These are phyloP conservation scores for Zymoseptoria passerinii DNA, from an alignment of 2,329 filamentous ascomycete genomes.

Conservation along the genomic window DNA sequence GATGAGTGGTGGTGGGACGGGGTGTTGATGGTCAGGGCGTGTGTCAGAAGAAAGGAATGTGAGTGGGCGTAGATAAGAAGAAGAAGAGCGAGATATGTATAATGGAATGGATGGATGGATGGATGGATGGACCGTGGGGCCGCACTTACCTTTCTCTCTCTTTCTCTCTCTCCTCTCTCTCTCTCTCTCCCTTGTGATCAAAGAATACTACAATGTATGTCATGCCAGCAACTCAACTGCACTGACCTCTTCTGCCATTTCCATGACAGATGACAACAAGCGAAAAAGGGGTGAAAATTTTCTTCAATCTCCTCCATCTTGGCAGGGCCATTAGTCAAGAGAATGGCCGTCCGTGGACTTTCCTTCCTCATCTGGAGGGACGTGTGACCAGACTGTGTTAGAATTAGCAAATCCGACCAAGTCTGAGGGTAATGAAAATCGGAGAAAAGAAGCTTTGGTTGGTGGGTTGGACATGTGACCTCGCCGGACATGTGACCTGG, in stretches of 20 bases:
- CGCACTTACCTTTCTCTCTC: not conserved
- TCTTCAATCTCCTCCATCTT: not conserved
- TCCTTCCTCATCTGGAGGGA: not conserved
- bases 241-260: not conserved
- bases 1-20: slow-evolving; percentile 5
- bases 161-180: too few species aligned
- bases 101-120: not conserved
- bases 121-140: not conserved
- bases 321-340: not conserved
- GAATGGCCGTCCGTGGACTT: not conserved
- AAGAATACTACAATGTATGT: not conserved
- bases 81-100: not conserved
- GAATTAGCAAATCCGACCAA: not conserved
- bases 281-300: not conserved
- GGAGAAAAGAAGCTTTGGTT: not conserved
- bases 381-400: not conserved
- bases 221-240: too few species aligned
- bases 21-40: slow-evolving; percentile 5
- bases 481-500: too few species aligned
- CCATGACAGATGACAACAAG: not conserved
- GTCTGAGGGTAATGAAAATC: not conserved
- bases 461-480: not conserved
- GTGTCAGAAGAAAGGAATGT: slow-evolving; percentile 11
- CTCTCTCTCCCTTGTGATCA: not conserved
- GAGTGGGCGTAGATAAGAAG: slow-evolving; percentile 18